Base-by-base conservation (phyloP, 768 basidiomycete species). In the Mycena latifolia region DNA sequence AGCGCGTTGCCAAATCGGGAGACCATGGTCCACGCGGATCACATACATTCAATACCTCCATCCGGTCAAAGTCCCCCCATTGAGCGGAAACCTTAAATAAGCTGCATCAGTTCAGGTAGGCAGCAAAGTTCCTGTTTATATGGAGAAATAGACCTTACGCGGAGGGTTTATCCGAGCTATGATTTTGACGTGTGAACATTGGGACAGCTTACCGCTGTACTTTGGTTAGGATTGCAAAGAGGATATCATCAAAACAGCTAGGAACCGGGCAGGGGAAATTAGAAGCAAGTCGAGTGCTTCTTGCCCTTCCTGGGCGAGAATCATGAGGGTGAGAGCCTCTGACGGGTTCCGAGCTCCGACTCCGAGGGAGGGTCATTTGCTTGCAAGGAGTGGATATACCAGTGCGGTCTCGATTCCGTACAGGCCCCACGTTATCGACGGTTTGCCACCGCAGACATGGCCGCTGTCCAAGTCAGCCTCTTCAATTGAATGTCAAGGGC, bases 11-110 rank as follows among this genome's bases (percentile, higher is more conserved):
- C 59, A 43, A 61, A 61, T 52, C 39, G 50, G 29, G 58, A 6
- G 20, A 33, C 28, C 27, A 3, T 29, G 27, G 27, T 29, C 37
- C 58, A 60, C 48, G 35, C 61, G 61, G 61, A 62, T 62, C 31
- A n/a, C n/a, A n/a, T 53, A 62, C n/a, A 59, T 61, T 20, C n/a
- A 22, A 20, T 29, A 55, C 53, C 61, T 55, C 53, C 61, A 48
- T 62, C n/a, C 33, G 27, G 61, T 12, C 55, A 54, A 28, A 55
- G 61, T 8, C 15, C 18, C 14, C 52, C 61, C 31, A 27, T 20
- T 9, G 12, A 53, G 25, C 17, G 51, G 60, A 28, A 61, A 61
- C 60, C 41, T 61, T 54, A 61, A 61, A 59, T 59, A 45, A 37
- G 56, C 55, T n/a, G 37, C 22, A n/a, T n/a, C n/a, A n/a, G n/a